phyloP scores from a whole-genome alignment of 768 basidiomycete species.

The Termitomyces sp. region DNA sequence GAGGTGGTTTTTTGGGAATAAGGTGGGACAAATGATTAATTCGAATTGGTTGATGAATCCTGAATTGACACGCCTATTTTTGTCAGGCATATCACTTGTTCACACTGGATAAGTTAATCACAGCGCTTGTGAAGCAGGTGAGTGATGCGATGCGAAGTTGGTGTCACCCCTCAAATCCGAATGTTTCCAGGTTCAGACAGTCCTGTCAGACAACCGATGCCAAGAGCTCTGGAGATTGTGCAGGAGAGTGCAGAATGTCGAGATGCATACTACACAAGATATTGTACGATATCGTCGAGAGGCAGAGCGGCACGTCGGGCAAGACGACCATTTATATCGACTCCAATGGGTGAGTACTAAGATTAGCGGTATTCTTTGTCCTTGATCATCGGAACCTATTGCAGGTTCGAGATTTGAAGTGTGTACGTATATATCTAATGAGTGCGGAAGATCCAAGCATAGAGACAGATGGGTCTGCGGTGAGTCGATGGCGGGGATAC shows the following conservation, averaged over 20 bases:
- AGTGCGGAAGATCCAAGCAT: conserved; percentile 61
- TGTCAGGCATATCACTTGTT: conserved; percentile 85
- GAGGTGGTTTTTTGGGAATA: conserved; percentile 89
- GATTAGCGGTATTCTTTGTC: conserved; percentile 5
- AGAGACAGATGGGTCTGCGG: conserved; percentile 41
- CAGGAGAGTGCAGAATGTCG: conserved; percentile 52
- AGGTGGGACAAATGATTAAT: conserved; percentile 37
- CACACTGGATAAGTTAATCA: conserved; percentile 90
- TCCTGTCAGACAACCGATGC: conserved; percentile 77
- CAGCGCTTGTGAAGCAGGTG: conserved; percentile 88
- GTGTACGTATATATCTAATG: conserved; percentile 56
- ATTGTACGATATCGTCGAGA: conserved; percentile 74
- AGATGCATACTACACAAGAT: conserved; percentile 52
- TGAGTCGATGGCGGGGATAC: conserved; percentile 68
- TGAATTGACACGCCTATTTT: conserved; percentile 17
- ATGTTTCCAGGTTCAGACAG: conserved; percentile 68
- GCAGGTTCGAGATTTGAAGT: conserved; percentile 51
- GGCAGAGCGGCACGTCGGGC: conserved; percentile 69
- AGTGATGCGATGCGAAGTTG: conserved; percentile 2
- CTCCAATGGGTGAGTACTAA: conserved; percentile 67
- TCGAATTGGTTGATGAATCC: conserved; percentile 1
- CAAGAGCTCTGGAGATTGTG: conserved; percentile 81
- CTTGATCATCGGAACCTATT: conserved; percentile 10
- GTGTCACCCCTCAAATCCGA: background rate
- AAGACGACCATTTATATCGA: conserved; percentile 72